Evolutionary conservation across 2,329 filamentous ascomycete species (phyloP).

Genomic region (Penicillium verrucosum): DNA sequence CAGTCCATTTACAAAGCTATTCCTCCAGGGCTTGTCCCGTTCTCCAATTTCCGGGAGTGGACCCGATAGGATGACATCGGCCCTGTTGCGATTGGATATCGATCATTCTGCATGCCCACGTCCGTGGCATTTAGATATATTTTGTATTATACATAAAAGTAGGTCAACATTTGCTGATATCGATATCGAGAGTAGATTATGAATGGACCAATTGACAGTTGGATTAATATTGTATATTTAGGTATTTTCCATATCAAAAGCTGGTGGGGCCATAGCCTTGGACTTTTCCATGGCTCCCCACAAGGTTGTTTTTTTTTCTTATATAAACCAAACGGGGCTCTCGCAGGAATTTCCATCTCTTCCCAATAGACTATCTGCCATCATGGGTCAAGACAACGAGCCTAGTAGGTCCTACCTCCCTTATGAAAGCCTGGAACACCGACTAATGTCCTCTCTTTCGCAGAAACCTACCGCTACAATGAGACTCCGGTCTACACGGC

Average conservation of each 20-base stretch:
- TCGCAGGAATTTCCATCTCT: neutral
- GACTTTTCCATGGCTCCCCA: neutral
- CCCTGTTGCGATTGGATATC: neutral
- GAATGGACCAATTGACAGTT: neutral
- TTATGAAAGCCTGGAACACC: neutral
- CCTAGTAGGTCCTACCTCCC: slow-evolving; percentile 23
- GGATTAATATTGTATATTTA: neutral
- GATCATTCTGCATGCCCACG: neutral
- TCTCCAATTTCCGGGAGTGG: neutral
- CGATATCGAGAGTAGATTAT: slow-evolving; percentile 10
- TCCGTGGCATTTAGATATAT: neutral
- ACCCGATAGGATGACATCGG: neutral
- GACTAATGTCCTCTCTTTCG: neutral
- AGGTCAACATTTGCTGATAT: slow-evolving; percentile 5
- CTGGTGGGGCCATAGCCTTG: slow-evolving; percentile 1
- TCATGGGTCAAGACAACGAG: slow-evolving; percentile 39
- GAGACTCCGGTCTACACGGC: slow-evolving; percentile 59
- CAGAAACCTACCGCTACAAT: slow-evolving; percentile 51
- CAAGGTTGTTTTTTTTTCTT: neutral
- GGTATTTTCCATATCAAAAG: neutral
- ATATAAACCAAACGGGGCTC: neutral
- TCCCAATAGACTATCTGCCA: slow-evolving; percentile 13
- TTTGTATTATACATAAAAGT: neutral
- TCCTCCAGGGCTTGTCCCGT: neutral
- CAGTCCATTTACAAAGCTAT: slow-evolving; percentile 15